A percentile compares a stretch with the other conserved stretches of the same genome.
phyloP scores from a whole-genome alignment of 495 filamentous ascomycete genomes.

The Letharia columbiana region DNA sequence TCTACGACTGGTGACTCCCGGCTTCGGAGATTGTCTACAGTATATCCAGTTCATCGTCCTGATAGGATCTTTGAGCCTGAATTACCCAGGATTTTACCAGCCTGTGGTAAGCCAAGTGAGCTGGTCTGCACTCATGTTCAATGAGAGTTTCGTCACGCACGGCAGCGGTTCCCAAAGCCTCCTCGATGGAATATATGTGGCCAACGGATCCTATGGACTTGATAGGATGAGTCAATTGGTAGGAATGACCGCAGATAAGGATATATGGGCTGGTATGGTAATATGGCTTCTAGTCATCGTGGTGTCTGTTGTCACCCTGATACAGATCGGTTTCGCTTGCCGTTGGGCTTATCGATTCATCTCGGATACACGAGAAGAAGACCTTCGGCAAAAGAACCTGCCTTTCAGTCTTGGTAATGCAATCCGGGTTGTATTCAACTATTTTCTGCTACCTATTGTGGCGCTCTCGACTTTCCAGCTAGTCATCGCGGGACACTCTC shows the following conservation, averaged over 20 bases:
- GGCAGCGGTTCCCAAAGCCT: slow-evolving; percentile 53
- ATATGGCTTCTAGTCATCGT: slow-evolving; percentile 75
- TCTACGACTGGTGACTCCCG: slow-evolving; percentile 85
- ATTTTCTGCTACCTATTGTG: slow-evolving; percentile 78
- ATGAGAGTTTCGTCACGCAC: slow-evolving; percentile 73
- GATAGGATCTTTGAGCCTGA: slow-evolving; percentile 73
- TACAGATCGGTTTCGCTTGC: slow-evolving; percentile 65
- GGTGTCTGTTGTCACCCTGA: slow-evolving; percentile 54
- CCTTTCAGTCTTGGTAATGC: slow-evolving; percentile 87
- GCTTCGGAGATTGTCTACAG: slow-evolving; percentile 94
- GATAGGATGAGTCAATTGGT: slow-evolving; percentile 70
- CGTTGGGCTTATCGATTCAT: slow-evolving; percentile 67
- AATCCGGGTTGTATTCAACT: slow-evolving; percentile 84
- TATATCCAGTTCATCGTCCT: slow-evolving; percentile 92
- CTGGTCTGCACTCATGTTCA: slow-evolving; percentile 90
- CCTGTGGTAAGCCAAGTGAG: slow-evolving; percentile 76
- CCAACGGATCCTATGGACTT: slow-evolving; percentile 65
- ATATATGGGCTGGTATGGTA: slow-evolving; percentile 90
- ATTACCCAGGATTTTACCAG: slow-evolving; percentile 92
- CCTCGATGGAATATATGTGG: slow-evolving; percentile 76
- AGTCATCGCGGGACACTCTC: slow-evolving; percentile 60
- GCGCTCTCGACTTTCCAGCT: slow-evolving; percentile 85
- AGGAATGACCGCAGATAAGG: slow-evolving; percentile 65
- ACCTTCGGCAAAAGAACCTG: slow-evolving; percentile 81
- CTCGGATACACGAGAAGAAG: slow-evolving; percentile 67